Conservation (phyloP, 768 basidiomycete genomes). For the Mycena capillaripes region DNA sequence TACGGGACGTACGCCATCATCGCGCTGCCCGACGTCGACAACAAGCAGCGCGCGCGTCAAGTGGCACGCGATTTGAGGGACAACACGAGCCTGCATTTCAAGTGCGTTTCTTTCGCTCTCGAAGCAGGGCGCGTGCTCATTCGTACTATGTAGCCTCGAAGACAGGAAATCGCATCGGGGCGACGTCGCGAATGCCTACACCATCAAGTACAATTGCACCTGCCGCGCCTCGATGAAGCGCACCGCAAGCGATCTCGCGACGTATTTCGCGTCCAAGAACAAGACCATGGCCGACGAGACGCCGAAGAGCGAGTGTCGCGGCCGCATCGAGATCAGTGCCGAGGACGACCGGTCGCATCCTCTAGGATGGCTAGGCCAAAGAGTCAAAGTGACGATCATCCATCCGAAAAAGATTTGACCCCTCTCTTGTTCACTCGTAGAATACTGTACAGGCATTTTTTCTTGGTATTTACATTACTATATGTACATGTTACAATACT, state of each 20-base stretch:
- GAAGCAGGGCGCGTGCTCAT: neutral
- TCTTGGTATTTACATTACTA: neutral
- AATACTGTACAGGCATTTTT: conserved; percentile 6
- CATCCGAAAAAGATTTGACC: conserved; percentile 26
- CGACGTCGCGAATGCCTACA: conserved; percentile 3
- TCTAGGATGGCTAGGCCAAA: conserved; percentile 28
- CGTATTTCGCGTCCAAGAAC: conserved; percentile 13
- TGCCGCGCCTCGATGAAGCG: conserved; percentile 15
- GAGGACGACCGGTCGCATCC: conserved; percentile 33
- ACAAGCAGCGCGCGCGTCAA: conserved; percentile 18
- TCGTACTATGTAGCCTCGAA: conserved; percentile 2
- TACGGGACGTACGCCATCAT: conserved; percentile 35
- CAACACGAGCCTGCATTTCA: conserved; percentile 25
- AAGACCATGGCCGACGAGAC: neutral
- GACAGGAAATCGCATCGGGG: neutral
- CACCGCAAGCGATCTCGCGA: conserved; percentile 18
- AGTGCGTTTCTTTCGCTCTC: conserved; percentile 8
- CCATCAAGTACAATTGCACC: conserved; percentile 25
- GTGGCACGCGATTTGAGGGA: conserved; percentile 31
- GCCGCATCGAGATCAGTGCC: conserved; percentile 17
- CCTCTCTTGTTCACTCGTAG: neutral
- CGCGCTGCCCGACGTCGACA: conserved; percentile 28
- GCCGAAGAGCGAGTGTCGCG: conserved; percentile 21
- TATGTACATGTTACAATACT: conserved; percentile 3
- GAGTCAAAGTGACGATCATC: conserved; percentile 29